Evolutionary conservation across 345 rosid species (phyloP).

Genomic region (Citrus cavaleriei): DNA sequence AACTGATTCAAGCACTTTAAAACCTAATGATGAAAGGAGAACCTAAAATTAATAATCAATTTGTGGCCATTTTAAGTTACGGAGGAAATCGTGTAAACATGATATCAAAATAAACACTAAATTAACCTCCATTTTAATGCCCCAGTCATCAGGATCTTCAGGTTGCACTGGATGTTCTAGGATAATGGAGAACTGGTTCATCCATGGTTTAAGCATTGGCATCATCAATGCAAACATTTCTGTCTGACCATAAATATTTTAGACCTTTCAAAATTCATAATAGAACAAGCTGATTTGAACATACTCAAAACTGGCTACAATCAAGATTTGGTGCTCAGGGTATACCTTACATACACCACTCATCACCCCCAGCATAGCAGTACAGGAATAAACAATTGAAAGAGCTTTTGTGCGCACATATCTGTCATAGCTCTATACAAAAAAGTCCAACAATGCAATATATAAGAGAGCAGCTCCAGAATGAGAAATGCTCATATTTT

Average conservation of each 20-base stretch:
- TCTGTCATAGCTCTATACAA: conserved; percentile 65
- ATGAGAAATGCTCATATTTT: neutral
- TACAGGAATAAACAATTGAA: conserved; percentile 75
- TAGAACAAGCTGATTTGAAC: conserved; percentile 20
- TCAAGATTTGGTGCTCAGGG: conserved; percentile 2
- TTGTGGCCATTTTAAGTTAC: neutral
- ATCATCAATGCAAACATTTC: conserved; percentile 56
- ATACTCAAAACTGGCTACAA: conserved; percentile 11
- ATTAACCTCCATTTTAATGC: conserved; percentile 84
- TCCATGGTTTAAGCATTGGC: conserved; percentile 70
- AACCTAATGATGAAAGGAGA: conserved; percentile 42
- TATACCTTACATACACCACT: conserved; percentile 82
- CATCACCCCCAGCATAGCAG: conserved; percentile 74
- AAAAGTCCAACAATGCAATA: neutral
- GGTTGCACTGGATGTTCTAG: conserved; percentile 65
- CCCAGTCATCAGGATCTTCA: conserved; percentile 97
- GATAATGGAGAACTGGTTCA: conserved; percentile 62
- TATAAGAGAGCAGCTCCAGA: conserved; percentile 9
- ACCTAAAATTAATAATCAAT: neutral
- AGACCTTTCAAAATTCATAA: conserved; percentile 28
- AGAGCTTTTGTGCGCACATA: conserved; percentile 74
- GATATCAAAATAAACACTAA: neutral
- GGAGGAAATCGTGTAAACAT: neutral
- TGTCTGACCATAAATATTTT: conserved; percentile 50
- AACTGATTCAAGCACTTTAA: conserved; percentile 90